Base-by-base conservation (phyloP, 75 land plant species). In the Sequoia sempervirens region DNA sequence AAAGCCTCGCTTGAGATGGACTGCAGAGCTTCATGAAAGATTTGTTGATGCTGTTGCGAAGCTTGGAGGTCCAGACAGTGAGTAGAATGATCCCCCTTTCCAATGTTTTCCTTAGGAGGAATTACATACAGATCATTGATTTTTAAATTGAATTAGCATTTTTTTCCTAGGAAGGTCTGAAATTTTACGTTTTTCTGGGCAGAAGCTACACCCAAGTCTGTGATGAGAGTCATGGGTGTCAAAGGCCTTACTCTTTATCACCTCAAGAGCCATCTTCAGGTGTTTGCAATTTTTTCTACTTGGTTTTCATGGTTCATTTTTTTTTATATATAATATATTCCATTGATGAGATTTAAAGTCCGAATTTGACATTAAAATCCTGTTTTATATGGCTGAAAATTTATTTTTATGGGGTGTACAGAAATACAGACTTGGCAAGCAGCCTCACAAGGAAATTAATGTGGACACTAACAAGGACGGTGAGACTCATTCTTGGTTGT, bases 201-300 rank as follows among this genome's bases (percentile, higher is more conserved):
- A 96, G 98, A 93, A 74, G 98, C 98, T 50, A 96, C 98, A 52
- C 98, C 98, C 0, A 96, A 96, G 83, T 84, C 91, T 50, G 88
- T 96, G 81, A 94, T 93, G 97, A 87, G 92, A 66, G 86, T 90
- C 5, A 96, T 96, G 98, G 93, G 95, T 18, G 88, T 96, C 34
- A 90, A 92, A 83, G 98, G 98, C 54, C 93, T 96, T 18, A 96
- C 97, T 50, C 84, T 96, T n/a, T 96, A 94, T 80, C 98, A 96
- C 82, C 87, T 96, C 12, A 96, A 96, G 84, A 96, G 98, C 89
- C 98, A 96, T 88, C 90, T 96, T 61, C 98, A 96, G 93, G 98
- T 85, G 84, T 72, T 53, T 81, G 89, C 70, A 80, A 43, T 53
- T 54, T 30, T 50, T 30, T 18, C 80, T 41, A 18, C 14, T 36